A percentile compares a stretch with the other conserved stretches of the same genome.
Evolutionary conservation across 2,329 filamentous ascomycete genomes (phyloP).

Genomic region (Sporothrix schenckii): DNA sequence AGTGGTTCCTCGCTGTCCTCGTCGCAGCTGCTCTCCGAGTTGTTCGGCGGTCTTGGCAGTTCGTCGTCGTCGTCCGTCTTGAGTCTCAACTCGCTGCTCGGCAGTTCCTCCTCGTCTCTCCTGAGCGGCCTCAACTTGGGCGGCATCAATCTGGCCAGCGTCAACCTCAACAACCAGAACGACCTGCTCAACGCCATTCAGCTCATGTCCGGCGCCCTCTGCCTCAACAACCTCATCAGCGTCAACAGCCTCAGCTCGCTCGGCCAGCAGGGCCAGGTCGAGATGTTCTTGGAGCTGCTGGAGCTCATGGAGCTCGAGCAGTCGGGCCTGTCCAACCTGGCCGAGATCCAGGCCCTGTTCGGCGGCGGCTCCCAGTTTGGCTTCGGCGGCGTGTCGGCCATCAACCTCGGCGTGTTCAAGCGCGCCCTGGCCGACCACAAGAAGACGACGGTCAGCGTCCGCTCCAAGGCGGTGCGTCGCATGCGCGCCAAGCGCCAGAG

Average conservation of each 20-base stretch:
- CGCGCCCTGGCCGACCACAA: conserved; percentile 39
- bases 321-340: conserved; percentile 40
- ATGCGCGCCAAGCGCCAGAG: conserved; percentile 38
- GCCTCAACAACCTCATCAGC: conserved; percentile 39
- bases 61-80: not conserved
- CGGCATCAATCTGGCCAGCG: conserved; percentile 40
- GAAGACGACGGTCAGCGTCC: conserved; percentile 38
- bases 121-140: conserved; percentile 36
- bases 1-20: conserved; percentile 7
- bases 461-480: conserved; percentile 37
- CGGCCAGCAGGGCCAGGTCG: conserved; percentile 38
- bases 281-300: conserved; percentile 43
- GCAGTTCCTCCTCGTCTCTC: not conserved
- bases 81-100: conserved; percentile 6
- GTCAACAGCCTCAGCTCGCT: conserved; percentile 36
- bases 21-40: not conserved
- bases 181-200: conserved; percentile 41
- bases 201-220: conserved; percentile 40
- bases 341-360: conserved; percentile 41
- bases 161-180: conserved; percentile 41
- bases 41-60: not conserved
- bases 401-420: conserved; percentile 40
- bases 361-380: conserved; percentile 37
- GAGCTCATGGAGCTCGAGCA: conserved; percentile 42
- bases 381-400: conserved; percentile 31